These are phyloP conservation scores for Oidium heveae DNA, from an alignment of 2,329 filamentous ascomycete genomes.

Conservation along the genomic window DNA sequence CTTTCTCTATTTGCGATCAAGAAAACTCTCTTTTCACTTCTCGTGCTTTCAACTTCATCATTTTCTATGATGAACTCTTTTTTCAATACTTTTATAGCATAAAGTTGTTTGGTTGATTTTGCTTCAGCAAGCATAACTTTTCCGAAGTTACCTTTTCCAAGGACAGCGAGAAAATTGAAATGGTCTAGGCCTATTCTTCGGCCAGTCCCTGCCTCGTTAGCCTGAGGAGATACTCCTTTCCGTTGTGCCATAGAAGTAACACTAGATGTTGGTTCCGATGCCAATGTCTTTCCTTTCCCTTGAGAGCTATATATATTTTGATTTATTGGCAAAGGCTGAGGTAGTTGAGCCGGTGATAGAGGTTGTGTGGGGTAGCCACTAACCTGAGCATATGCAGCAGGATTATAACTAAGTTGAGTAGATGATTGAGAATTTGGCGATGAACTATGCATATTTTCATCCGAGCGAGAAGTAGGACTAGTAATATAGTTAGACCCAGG, in stretches of 20 bases:
- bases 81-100: conserved; percentile 97
- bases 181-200: conserved; percentile 85
- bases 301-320: conserved; percentile 12
- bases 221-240: conserved; percentile 34
- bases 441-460: conserved; percentile 8
- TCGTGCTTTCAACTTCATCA: conserved; percentile 92
- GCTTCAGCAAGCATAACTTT: conserved; percentile 99
- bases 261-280: conserved; percentile 7
- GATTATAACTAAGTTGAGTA: conserved; percentile 47
- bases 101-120: conserved; percentile 72
- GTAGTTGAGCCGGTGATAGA: conserved; percentile 13
- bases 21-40: conserved; percentile 94
- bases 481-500: conserved; percentile 7
- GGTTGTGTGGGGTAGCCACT: conserved; percentile 23
- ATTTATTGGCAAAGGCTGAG: conserved; percentile 9
- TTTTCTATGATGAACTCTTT: conserved; percentile 99
- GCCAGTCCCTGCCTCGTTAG: conserved; percentile 47
- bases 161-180: conserved; percentile 95
- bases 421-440: conserved; percentile 17
- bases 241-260: conserved; percentile 12
- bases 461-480: conserved; percentile 7
- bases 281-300: conserved; percentile 12
- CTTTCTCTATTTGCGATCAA: conserved; percentile 90
- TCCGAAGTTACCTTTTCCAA: conserved; percentile 97
- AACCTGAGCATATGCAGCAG: conserved; percentile 46